Evolutionary conservation across 257 asterid genomes (phyloP).

Genomic region (Salvia rosmarinus): DNA sequence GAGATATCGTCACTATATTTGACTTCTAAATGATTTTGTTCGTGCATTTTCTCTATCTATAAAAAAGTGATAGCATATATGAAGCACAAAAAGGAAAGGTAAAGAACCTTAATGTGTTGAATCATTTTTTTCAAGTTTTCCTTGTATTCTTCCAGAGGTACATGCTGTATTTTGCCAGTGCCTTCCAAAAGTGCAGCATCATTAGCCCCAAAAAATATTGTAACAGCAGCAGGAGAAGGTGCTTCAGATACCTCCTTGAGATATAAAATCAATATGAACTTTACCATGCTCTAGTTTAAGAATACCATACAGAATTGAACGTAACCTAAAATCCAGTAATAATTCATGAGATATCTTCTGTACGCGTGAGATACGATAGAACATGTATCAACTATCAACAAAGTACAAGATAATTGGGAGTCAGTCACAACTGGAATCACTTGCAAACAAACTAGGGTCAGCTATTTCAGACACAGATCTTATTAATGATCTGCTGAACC

Average conservation of each 20-base stretch:
- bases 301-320: background rate
- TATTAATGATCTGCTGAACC: background rate
- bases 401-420: background rate
- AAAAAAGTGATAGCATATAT: background rate
- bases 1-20: background rate
- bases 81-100: background rate
- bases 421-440: background rate
- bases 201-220: slow-evolving; percentile 90
- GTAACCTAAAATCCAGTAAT: background rate
- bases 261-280: background rate
- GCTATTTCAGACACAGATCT: background rate
- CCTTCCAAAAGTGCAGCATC: slow-evolving; percentile 82
- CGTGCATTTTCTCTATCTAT: background rate
- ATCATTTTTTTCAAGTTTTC: slow-evolving; percentile 69
- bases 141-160: slow-evolving; percentile 84
- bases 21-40: background rate
- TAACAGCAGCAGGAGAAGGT: slow-evolving; percentile 73
- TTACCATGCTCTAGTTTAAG: background rate
- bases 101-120: slow-evolving; percentile 71
- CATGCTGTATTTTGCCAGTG: slow-evolving; percentile 81
- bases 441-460: background rate
- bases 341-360: background rate
- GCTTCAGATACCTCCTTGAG: slow-evolving; percentile 53
- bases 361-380: background rate
- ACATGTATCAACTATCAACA: background rate